Evolutionary conservation across 768 basidiomycete species (phyloP), one percentile per base, ranked within the genome.

Genomic region (Exidia glandulosa): DNA sequence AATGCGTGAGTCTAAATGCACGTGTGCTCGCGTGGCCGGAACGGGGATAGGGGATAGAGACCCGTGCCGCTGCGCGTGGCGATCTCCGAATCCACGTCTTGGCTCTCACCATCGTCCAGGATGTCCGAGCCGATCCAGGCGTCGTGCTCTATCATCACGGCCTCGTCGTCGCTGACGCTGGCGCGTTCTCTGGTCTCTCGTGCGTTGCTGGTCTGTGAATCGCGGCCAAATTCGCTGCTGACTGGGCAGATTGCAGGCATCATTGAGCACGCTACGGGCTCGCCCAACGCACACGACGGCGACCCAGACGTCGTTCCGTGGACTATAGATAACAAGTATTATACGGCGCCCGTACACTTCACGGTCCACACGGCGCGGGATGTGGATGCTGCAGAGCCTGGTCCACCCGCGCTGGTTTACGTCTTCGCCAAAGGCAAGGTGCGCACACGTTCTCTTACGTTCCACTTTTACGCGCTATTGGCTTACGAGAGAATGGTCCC

Each of bases 291-390:
- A 12, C 12, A 45, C 41, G 1, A 19, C 50, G 59, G n/a, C 41
- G 62, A 61, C 25, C 23, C n/a, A 10, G 62, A 59, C 30, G 62
- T 56, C 30, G 71, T 88, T 32, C 84, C 86, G 10, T 91, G 88
- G 88, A 86, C 81, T 45, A 87, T 91, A 62, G 71, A 73, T 57
- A 91, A 91, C 75, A 85, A 81, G 69, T 93, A 93, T 71, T 93
- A 92, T 73, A 81, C 81, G 14, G 90, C 90, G 1, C 75, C 79
- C 61, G 86, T 93, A 6, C 82, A 84, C 62, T 90, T 92, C 67
- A 73, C 81, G 33, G 73, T 77, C 12, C 77, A 78, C 59, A 73
- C 77, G 19, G 68, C 82, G 58, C 71, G 74, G 32, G 74, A 76
- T 12, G 74, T 81, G 61, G 70, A 75, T 50, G 69, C 75, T 23